Base-by-base conservation (phyloP, 441 rosid species). In the Arabidopsis hybrid region DNA sequence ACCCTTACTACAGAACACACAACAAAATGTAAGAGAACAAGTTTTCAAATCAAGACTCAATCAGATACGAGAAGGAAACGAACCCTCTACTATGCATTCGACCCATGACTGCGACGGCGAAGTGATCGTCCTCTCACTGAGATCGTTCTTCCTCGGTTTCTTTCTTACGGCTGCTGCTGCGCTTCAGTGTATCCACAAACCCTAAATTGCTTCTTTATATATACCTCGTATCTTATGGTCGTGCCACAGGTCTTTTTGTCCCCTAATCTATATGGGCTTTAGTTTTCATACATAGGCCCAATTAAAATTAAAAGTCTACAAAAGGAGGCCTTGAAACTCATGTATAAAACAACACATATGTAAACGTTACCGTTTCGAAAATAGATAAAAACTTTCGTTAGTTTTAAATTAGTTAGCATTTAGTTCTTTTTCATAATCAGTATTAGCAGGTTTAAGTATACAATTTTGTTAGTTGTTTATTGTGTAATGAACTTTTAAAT, bases 41-140 rank as follows among this genome's bases (percentile, higher is more conserved):
- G 9, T 31, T 31, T 2, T 47, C 32, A 5, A 12, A 55, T 47
- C 26, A 0, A 2, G 7, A 47, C 21, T 47, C 4, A 46, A 16
- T 47, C 29, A 49, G 26, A 60, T 8, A 56, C 18, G 13, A 13
- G 6, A 35, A 50, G 2, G 39, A 49, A 26, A 18, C 11, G 34
- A n/a, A 91, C 97, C 97, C 97, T 71, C 85, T 77, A 42, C 89
- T 85, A 78, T 91, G 97, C 90, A 91, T 88, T 45, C 97, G 88
- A 73, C 95, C 95, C 93, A 89, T 91, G 57, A 8, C 14, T 21
- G 57, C 57, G 14, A 52, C 57, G 57, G 57, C 34, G n/a, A 52
- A 52, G 34, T 8, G 34, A 52, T 18, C 55, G 17, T 51, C n/a
- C 13, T 18, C 21, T 4, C 56, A 18, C 57, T 10, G 57, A 52